A percentile compares a stretch with the other conserved stretches of the same genome.
These are phyloP conservation scores for Trichosporon inkin DNA, from an alignment of 1,284 basidiomycete species.

Conservation along the genomic window DNA sequence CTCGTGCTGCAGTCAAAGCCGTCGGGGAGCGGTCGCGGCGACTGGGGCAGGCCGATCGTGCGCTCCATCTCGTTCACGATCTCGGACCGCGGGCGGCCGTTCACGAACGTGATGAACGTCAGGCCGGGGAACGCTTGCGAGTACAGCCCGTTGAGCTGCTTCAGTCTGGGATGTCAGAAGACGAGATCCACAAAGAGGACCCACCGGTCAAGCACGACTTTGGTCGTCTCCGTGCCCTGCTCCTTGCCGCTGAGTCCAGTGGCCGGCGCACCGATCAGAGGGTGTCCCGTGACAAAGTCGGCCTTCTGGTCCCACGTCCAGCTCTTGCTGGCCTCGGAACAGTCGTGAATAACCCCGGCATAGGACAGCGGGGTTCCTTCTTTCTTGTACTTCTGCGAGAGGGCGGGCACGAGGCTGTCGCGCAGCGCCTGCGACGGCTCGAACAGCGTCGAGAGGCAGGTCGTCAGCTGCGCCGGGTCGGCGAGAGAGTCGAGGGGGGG, in stretches of 20 bases:
- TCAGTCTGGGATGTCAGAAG: slow-evolving; percentile 36
- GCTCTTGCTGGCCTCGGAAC: slow-evolving; percentile 55
- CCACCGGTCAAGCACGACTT: slow-evolving; percentile 42
- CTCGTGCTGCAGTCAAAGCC: slow-evolving; percentile 15
- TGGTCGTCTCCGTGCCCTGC: slow-evolving; percentile 56
- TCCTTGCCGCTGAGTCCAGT: slow-evolving; percentile 70
- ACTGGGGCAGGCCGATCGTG: slow-evolving; percentile 51
- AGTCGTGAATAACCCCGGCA: slow-evolving; percentile 59
- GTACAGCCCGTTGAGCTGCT: slow-evolving; percentile 69
- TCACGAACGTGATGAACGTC: slow-evolving; percentile 85
- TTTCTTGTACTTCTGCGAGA: slow-evolving; percentile 15
- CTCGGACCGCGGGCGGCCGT: slow-evolving; percentile 66
- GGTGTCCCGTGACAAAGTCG: slow-evolving; percentile 73
- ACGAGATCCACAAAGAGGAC: slow-evolving; percentile 10
- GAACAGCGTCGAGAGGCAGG: slow-evolving; percentile 26
- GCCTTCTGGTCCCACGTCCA: slow-evolving; percentile 63
- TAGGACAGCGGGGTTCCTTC: slow-evolving; percentile 52
- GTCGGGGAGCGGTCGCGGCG: slow-evolving; percentile 33
- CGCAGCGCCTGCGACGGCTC: slow-evolving; percentile 32
- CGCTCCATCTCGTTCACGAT: slow-evolving; percentile 76
- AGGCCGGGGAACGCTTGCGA: slow-evolving; percentile 68
- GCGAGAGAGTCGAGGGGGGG: background rate
- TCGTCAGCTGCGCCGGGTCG: background rate
- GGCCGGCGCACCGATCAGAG: slow-evolving; percentile 74
- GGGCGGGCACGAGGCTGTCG: slow-evolving; percentile 30